Evolutionary conservation across 768 basidiomycete genomes (phyloP).

Genomic region (Tubosaeta sp.): DNA sequence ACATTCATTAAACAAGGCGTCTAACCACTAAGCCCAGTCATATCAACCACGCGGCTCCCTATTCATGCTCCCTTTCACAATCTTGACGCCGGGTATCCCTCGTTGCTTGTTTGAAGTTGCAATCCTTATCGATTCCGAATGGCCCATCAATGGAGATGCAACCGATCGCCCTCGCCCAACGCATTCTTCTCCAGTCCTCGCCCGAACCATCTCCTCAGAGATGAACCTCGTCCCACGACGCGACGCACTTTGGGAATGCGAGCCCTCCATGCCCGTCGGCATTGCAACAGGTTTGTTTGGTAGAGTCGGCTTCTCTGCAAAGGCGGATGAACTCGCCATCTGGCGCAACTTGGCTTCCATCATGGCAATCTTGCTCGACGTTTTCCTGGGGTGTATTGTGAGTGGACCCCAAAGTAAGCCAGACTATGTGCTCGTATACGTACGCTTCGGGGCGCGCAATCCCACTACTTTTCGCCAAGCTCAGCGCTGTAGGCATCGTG

Average conservation of each 20-base stretch:
- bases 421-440: slow-evolving; percentile 11
- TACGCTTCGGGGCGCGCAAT: slow-evolving; percentile 47
- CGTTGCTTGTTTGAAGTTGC: slow-evolving; percentile 21
- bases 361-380: slow-evolving; percentile 84
- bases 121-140: slow-evolving; percentile 9
- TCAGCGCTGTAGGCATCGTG: slow-evolving; percentile 77
- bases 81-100: slow-evolving; percentile 32
- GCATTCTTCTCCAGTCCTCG: slow-evolving; percentile 1
- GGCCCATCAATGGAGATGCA: not conserved
- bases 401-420: slow-evolving; percentile 8
- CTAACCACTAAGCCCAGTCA: slow-evolving; percentile 1
- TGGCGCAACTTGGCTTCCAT: slow-evolving; percentile 94
- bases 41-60: slow-evolving; percentile 11
- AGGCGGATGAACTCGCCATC: slow-evolving; percentile 45
- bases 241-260: slow-evolving; percentile 1
- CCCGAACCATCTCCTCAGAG: not conserved
- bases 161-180: not conserved
- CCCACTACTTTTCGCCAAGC: slow-evolving; percentile 74
- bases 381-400: slow-evolving; percentile 41
- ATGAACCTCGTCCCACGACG: not conserved
- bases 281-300: slow-evolving; percentile 18
- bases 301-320: slow-evolving; percentile 18
- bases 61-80: slow-evolving; percentile 21
- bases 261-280: not conserved
- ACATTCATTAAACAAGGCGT: not conserved